These are phyloP conservation scores for Lactarius tabidus DNA, from an alignment of 768 basidiomycete genomes.

Conservation along the genomic window DNA sequence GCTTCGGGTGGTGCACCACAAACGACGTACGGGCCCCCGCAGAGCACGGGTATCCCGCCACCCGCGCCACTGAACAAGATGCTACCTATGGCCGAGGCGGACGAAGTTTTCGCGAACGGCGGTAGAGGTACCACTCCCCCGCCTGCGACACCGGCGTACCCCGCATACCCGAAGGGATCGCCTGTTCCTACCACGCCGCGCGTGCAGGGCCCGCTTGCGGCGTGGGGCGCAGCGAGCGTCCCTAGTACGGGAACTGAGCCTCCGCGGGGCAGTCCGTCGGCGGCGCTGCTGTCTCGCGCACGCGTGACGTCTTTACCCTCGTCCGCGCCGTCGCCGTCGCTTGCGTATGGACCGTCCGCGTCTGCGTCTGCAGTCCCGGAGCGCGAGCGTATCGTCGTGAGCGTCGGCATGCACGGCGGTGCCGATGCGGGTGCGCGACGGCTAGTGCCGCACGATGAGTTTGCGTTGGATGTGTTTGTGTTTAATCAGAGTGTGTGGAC, in stretches of 20 bases:
- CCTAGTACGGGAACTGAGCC: slow-evolving; percentile 63
- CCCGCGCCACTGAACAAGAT: slow-evolving; percentile 19
- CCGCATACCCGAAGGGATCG: slow-evolving; percentile 54
- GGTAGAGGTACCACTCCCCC: slow-evolving; percentile 23
- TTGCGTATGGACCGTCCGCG: slow-evolving; percentile 50
- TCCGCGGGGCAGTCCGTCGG: slow-evolving; percentile 44
- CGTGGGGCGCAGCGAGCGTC: slow-evolving; percentile 43
- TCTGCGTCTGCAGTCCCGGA: slow-evolving; percentile 41
- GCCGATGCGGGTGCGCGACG: slow-evolving; percentile 30
- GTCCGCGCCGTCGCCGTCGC: slow-evolving; percentile 37
- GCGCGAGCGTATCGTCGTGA: slow-evolving; percentile 65
- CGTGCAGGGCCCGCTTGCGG: slow-evolving; percentile 52
- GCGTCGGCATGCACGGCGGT: slow-evolving; percentile 48
- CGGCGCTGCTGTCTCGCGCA: slow-evolving; percentile 34
- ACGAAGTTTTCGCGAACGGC: slow-evolving; percentile 22
- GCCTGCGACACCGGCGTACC: slow-evolving; percentile 68
- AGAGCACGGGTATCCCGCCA: slow-evolving; percentile 23
- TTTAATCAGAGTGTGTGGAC: slow-evolving; percentile 78
- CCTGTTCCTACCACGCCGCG: slow-evolving; percentile 47
- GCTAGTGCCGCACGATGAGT: slow-evolving; percentile 70
- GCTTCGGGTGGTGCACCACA: slow-evolving; percentile 4
- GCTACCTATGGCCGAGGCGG: slow-evolving; percentile 22
- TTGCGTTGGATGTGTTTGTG: slow-evolving; percentile 83
- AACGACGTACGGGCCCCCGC: slow-evolving; percentile 25
- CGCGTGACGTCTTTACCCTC: slow-evolving; percentile 47